These are phyloP conservation scores for Ascochyta viciae-villosae DNA, from an alignment of 2,329 filamentous ascomycete species.

Conservation along the genomic window DNA sequence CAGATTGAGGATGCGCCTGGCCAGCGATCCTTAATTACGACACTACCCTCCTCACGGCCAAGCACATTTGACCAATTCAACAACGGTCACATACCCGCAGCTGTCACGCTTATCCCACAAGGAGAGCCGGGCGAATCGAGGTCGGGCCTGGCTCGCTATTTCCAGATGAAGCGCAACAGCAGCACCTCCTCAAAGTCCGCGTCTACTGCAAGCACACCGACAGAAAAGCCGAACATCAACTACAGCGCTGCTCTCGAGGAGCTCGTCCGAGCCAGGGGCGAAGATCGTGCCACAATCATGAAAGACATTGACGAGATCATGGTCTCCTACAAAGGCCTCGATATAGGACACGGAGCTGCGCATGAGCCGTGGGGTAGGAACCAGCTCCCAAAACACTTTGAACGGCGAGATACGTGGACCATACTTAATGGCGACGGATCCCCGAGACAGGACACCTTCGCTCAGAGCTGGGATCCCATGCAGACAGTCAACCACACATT, in stretches of 20 bases:
- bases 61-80: constrained; percentile 8
- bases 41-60: constrained; percentile 27
- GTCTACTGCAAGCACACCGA: constrained; percentile 6
- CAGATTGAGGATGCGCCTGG: constrained; percentile 18
- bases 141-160: constrained; percentile 33
- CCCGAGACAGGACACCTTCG: neutral
- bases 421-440: constrained; percentile 23
- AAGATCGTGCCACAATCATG: constrained; percentile 36
- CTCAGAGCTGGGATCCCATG: neutral
- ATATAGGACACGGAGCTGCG: constrained; percentile 1
- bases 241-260: constrained; percentile 35
- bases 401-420: constrained; percentile 29
- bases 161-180: constrained; percentile 28
- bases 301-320: constrained; percentile 46
- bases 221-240: constrained; percentile 19
- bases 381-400: constrained; percentile 1
- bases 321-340: constrained; percentile 37
- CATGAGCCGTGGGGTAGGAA: constrained; percentile 6
- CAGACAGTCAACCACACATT: neutral
- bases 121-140: constrained; percentile 22
- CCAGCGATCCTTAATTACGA: constrained; percentile 16
- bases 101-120: constrained; percentile 26
- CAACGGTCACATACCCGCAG: constrained; percentile 24
- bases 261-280: constrained; percentile 25
- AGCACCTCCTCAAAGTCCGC: constrained; percentile 13